Evolutionary conservation across 2,329 filamentous ascomycete genomes (phyloP).

Genomic region (Penicillium sp.): DNA sequence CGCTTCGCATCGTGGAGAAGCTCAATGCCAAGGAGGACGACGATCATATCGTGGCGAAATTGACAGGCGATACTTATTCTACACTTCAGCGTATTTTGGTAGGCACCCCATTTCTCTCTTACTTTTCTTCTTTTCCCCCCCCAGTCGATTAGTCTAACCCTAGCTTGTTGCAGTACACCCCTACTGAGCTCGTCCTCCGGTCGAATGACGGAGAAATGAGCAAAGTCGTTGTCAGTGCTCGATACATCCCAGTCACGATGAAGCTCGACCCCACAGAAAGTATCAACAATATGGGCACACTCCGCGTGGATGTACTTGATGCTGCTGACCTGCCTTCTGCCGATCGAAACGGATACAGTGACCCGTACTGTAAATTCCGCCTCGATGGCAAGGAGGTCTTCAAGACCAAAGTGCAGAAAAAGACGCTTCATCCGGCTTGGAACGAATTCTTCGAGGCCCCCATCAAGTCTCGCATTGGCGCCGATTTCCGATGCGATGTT

Average conservation of each 20-base stretch:
- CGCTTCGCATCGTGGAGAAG: conserved; percentile 82
- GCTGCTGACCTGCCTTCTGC: conserved; percentile 86
- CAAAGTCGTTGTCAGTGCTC: conserved; percentile 87
- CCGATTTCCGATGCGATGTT: conserved; percentile 81
- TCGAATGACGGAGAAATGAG: conserved; percentile 76
- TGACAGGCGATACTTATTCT: conserved; percentile 83
- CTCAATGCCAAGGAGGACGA: conserved; percentile 71
- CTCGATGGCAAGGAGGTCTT: conserved; percentile 87
- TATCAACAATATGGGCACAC: conserved; percentile 97
- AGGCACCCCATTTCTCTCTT: conserved; percentile 39
- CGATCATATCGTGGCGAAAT: conserved; percentile 75
- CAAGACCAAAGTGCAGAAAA: conserved; percentile 97
- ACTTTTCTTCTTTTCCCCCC: background rate
- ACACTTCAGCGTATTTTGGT: conserved; percentile 87
- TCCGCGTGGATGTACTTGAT: conserved; percentile 91
- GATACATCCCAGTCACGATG: conserved; percentile 96
- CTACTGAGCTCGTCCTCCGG: conserved; percentile 79
- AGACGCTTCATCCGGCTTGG: conserved; percentile 92
- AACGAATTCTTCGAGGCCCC: conserved; percentile 92
- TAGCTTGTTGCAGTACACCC: conserved; percentile 71
- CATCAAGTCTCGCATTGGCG: conserved; percentile 80
- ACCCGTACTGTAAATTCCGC: conserved; percentile 94
- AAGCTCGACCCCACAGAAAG: conserved; percentile 90
- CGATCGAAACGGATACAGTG: conserved; percentile 94
- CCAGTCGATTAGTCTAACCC: background rate